Evolutionary conservation across 2,329 filamentous ascomycete genomes (phyloP).

Genomic region (Pseudogymnoascus sp.): DNA sequence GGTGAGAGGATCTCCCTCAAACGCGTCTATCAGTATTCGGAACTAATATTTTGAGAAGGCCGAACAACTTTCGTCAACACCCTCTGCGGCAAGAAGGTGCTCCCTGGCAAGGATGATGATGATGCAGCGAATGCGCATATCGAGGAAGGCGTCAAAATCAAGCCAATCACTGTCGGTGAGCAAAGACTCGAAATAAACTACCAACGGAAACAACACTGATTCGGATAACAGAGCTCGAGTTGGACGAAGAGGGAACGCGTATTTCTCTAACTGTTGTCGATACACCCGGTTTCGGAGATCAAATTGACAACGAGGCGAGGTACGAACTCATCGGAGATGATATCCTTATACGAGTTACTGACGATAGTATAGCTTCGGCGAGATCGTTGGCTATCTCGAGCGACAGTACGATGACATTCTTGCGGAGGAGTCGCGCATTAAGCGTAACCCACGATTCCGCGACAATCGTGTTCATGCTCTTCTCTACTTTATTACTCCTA

Average conservation of each 20-base stretch:
- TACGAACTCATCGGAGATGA: slow-evolving; percentile 33
- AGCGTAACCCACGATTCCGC: slow-evolving; percentile 99
- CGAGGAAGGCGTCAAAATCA: slow-evolving; percentile 97
- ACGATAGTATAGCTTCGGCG: slow-evolving; percentile 63
- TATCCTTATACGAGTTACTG: slow-evolving; percentile 19
- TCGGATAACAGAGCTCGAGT: slow-evolving; percentile 64
- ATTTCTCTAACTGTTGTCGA: slow-evolving; percentile 98
- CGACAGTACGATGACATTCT: slow-evolving; percentile 99
- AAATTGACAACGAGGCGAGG: slow-evolving; percentile 99
- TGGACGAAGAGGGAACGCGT: slow-evolving; percentile 96
- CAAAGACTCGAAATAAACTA: slow-evolving; percentile 17
- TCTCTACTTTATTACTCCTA: slow-evolving; percentile 98
- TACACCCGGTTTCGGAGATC: slow-evolving; percentile 95
- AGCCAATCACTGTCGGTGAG: slow-evolving; percentile 94
- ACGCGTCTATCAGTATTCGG: background rate
- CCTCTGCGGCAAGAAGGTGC: slow-evolving; percentile 88
- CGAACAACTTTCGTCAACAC: slow-evolving; percentile 99
- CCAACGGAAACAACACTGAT: slow-evolving; percentile 23
- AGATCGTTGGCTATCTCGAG: slow-evolving; percentile 97
- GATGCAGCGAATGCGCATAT: slow-evolving; percentile 81
- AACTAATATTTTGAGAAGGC: slow-evolving; percentile 44
- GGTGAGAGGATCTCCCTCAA: slow-evolving; percentile 49
- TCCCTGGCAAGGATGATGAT: slow-evolving; percentile 85
- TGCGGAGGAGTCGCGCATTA: slow-evolving; percentile 98
- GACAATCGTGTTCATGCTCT: slow-evolving; percentile 98